Conservation (phyloP, 2,329 filamentous ascomycete genomes). For the Colletotrichum euphorbiae region DNA sequence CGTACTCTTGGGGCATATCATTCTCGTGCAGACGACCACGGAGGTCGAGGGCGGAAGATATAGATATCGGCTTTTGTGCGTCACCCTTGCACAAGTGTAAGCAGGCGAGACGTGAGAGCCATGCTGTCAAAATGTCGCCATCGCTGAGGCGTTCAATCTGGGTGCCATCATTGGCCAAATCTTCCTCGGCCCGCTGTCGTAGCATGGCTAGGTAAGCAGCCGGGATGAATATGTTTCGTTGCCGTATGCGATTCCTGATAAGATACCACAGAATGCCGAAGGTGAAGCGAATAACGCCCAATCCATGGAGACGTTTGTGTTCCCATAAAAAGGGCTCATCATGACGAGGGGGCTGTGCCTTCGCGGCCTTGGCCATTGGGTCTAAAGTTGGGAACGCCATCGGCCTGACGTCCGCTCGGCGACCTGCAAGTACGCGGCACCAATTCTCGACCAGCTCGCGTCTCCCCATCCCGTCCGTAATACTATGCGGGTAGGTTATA, state of each 20-base stretch:
- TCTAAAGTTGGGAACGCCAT: conserved; percentile 46
- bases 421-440: conserved; percentile 57
- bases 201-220: conserved; percentile 16
- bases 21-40: conserved; percentile 21
- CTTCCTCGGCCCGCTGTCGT: conserved; percentile 15
- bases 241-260: conserved; percentile 30
- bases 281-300: conserved; percentile 23
- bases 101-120: conserved; percentile 28
- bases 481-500: conserved; percentile 58
- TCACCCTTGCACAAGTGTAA: neutral
- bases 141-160: conserved; percentile 19
- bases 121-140: conserved; percentile 32
- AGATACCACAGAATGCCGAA: conserved; percentile 28
- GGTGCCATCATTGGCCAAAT: neutral
- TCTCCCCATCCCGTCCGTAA: conserved; percentile 46
- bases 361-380: conserved; percentile 39
- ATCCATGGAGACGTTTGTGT: conserved; percentile 16
- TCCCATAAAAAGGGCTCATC: conserved; percentile 49
- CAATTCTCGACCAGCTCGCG: conserved; percentile 48
- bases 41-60: conserved; percentile 33
- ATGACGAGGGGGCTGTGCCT: conserved; percentile 37
- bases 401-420: conserved; percentile 53
- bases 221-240: conserved; percentile 42
- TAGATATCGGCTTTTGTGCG: neutral
- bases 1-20: conserved; percentile 15